Conservation (phyloP, 192 early-diverging fungal species). For the Podila clonocystis region DNA sequence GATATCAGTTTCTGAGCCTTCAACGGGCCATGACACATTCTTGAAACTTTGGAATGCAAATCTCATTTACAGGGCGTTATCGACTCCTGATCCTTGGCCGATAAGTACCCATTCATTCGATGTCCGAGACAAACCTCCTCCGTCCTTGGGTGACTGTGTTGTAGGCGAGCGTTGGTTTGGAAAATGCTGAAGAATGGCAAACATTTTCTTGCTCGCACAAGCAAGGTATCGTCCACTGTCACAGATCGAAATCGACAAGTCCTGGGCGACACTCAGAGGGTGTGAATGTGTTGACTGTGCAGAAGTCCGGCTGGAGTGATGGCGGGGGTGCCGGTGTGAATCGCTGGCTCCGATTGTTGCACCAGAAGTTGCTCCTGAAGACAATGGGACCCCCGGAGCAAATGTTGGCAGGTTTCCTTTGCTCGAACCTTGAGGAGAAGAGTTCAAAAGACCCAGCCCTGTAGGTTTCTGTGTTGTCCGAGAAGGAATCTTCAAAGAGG, state of each 20-base stretch:
- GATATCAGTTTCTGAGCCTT: not conserved
- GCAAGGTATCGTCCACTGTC: constrained; percentile 45
- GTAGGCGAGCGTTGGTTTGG: not conserved
- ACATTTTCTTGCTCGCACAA: constrained; percentile 46
- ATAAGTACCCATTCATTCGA: constrained; percentile 36
- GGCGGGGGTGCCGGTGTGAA: not conserved
- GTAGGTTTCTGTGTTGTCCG: not conserved
- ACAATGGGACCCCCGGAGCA: too few relatives aligned
- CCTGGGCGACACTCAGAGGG: constrained; percentile 43
- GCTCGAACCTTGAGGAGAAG: not conserved
- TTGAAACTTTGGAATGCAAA: not conserved
- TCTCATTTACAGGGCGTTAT: constrained; percentile 41
- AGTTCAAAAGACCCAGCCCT: constrained; percentile 2
- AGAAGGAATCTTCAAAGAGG: constrained; percentile 1
- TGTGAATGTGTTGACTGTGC: not conserved
- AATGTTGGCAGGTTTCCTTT: too few relatives aligned
- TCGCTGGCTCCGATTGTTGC: not conserved
- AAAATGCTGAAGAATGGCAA: constrained; percentile 30
- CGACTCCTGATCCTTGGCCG: constrained; percentile 60
- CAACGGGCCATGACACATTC: too few relatives aligned
- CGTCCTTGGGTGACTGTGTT: not conserved
- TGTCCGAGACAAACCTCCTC: not conserved
- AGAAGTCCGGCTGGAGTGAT: not conserved
- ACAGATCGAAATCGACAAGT: constrained; percentile 32
- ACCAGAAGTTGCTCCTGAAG: not conserved